These are phyloP conservation scores for Debaryomyces udenii DNA, from an alignment of 1,139 yeast genomes.

Conservation along the genomic window DNA sequence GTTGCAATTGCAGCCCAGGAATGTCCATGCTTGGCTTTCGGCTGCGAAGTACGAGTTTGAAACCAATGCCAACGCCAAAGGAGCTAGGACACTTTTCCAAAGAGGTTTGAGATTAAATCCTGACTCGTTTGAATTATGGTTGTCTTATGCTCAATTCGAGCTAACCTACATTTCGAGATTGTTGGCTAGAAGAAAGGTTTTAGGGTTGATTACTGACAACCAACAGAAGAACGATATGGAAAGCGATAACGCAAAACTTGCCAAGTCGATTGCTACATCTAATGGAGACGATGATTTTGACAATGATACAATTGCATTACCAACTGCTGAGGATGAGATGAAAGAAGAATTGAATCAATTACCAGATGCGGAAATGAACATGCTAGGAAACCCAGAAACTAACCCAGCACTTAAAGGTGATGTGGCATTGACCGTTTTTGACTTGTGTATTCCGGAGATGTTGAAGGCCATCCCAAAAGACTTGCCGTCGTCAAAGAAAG, in stretches of 20 bases:
- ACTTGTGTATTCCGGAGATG: constrained; percentile 63
- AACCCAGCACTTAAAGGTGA: constrained; percentile 93
- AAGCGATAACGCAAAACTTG: constrained; percentile 37
- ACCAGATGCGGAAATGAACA: constrained; percentile 87
- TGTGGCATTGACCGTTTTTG: constrained; percentile 80
- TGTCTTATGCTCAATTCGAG: constrained; percentile 86
- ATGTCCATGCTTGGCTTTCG: constrained; percentile 87
- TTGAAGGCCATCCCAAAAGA: constrained; percentile 33
- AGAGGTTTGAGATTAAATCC: constrained; percentile 83
- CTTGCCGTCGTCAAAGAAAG: constrained; percentile 28
- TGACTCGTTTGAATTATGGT: constrained; percentile 75
- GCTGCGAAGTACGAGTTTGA: constrained; percentile 96
- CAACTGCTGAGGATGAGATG: constrained; percentile 55
- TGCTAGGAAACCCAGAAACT: constrained; percentile 81
- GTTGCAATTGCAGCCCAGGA: constrained; percentile 87
- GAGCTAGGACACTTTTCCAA: constrained; percentile 86
- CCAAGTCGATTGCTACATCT: constrained; percentile 28
- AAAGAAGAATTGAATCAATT: constrained; percentile 67
- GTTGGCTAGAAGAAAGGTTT: constrained; percentile 77
- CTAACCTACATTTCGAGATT: constrained; percentile 82
- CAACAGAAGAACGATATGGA: constrained; percentile 62
- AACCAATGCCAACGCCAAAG: constrained; percentile 82
- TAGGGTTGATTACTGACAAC: constrained; percentile 75
- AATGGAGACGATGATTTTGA: constrained; percentile 35
- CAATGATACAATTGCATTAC: constrained; percentile 49